These are phyloP conservation scores for Penicillium desertorum DNA, from an alignment of 495 filamentous ascomycete species.

Conservation along the genomic window DNA sequence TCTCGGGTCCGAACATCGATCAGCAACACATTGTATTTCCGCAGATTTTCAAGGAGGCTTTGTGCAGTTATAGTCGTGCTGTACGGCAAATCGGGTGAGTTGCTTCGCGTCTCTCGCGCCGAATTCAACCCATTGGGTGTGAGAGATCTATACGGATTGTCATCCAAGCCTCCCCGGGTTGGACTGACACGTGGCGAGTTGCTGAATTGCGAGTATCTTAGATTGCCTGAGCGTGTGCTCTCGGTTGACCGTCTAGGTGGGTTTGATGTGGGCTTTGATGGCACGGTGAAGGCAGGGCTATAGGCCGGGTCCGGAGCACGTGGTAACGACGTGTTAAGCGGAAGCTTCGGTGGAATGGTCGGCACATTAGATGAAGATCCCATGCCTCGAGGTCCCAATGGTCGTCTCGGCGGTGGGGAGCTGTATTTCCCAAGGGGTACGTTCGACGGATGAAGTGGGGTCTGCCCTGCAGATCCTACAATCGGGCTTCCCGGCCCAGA, in stretches of 20 bases:
- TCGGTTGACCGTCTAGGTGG: conserved; percentile 52
- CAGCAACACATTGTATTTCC: conserved; percentile 63
- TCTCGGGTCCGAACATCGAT: conserved; percentile 84
- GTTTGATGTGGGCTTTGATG: conserved; percentile 44
- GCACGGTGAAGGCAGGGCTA: conserved; percentile 59
- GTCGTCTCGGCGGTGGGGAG: conserved; percentile 36
- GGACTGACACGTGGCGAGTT: conserved; percentile 42
- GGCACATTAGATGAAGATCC: conserved; percentile 45
- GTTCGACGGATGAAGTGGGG: conserved; percentile 30
- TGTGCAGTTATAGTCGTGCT: conserved; percentile 64
- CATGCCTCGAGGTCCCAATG: conserved; percentile 58
- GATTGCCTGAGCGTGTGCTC: conserved; percentile 36
- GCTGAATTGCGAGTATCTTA: conserved; percentile 41
- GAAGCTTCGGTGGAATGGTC: conserved; percentile 54
- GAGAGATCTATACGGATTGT: conserved; percentile 45
- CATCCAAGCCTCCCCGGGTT: conserved; percentile 34
- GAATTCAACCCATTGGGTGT: conserved; percentile 46
- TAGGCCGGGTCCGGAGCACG: conserved; percentile 83
- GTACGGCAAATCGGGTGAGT: conserved; percentile 54
- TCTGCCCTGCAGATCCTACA: conserved; percentile 31
- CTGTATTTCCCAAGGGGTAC: conserved; percentile 20
- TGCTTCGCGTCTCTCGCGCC: conserved; percentile 34
- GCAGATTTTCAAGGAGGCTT: conserved; percentile 64
- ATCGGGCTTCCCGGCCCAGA: conserved; percentile 27
- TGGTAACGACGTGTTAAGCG: conserved; percentile 63